A percentile compares a stretch with the other conserved stretches of the same genome.
Conservation (phyloP, 495 filamentous ascomycete genomes). For the Talaromyces proteolyticus region DNA sequence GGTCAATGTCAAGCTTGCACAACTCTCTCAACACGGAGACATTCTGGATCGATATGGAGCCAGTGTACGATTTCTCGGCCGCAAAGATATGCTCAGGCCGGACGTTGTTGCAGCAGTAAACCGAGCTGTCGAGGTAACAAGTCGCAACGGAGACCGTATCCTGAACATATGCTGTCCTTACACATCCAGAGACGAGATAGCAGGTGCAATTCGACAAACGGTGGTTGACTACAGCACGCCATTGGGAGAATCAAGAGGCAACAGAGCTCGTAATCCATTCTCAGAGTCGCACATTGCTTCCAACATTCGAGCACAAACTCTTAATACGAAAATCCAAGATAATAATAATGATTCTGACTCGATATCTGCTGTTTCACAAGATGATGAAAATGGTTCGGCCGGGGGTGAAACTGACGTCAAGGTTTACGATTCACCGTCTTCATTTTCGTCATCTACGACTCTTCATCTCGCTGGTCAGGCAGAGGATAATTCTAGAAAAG, state of each 20-base stretch:
- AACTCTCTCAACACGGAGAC: slow-evolving; percentile 89
- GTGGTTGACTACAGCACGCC: slow-evolving; percentile 76
- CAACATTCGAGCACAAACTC: slow-evolving; percentile 61
- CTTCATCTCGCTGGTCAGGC: slow-evolving; percentile 32
- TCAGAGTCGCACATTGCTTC: slow-evolving; percentile 81
- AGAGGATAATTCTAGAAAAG: slow-evolving; percentile 25
- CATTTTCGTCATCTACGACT: slow-evolving; percentile 48
- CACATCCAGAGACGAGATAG: slow-evolving; percentile 93
- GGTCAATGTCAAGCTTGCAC: slow-evolving; percentile 86
- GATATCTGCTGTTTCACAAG: slow-evolving; percentile 24
- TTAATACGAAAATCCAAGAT: slow-evolving; percentile 36
- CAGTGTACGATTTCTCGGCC: slow-evolving; percentile 74
- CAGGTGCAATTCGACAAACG: slow-evolving; percentile 79
- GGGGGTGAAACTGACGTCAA: slow-evolving; percentile 20
- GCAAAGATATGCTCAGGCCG: slow-evolving; percentile 69
- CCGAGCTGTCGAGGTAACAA: slow-evolving; percentile 74
- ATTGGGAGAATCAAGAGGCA: slow-evolving; percentile 30
- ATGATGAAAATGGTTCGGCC: slow-evolving; percentile 25
- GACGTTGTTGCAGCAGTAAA: slow-evolving; percentile 88
- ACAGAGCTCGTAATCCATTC: slow-evolving; percentile 54
- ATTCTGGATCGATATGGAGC: slow-evolving; percentile 91
- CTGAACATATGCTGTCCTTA: slow-evolving; percentile 98
- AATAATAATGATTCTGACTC: slow-evolving; percentile 30
- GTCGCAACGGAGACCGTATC: slow-evolving; percentile 72
- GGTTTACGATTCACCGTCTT: slow-evolving; percentile 51